Evolutionary conservation across 1,139 yeast genomes (phyloP), one percentile per base, ranked within the genome.

Genomic region (Lodderomyces parapsilosis): DNA sequence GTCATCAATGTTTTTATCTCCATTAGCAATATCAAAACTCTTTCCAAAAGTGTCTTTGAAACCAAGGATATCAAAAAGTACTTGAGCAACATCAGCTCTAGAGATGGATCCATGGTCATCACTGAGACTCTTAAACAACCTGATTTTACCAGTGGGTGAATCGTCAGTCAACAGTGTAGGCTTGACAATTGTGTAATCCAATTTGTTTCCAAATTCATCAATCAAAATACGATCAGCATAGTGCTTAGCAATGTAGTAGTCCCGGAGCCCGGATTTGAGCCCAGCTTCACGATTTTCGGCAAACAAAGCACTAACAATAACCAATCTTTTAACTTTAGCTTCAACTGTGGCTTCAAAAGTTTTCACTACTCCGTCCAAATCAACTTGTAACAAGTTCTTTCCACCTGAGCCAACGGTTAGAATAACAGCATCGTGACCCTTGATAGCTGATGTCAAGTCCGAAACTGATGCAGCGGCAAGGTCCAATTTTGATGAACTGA

Each of bases 371-470:
- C 83, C 84, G 54, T 82, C 87, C 43, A 81, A 63, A 54, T 83
- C 89, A 11, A 82, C 78, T 19, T 71, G 66, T 40, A 80, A 64
- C 11, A 82, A 70, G 41, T 71, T 62, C 44, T 71, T 73, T 1
- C 86, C 87, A 6, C 78, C 83, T 1, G 86, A 79, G 5, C 88
- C 88, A 1, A 84, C 87, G 37, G 78, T 66, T 62, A 81, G 78
- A 1, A 83, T 78, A 6, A 82, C 79, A 6, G 80, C 81, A 53
- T 79, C 81, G 37, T 66, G 72, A 2, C 81, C 83, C 34, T 59
- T 57, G 27, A 82, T 58, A 0, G 62, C 62, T 1, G 57, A 47
- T 0, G 71, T 58, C 19, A 82, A 55, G 1, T 73, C 65, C 0
- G 51, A 50, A 1, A 65, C 63, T 1, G 62, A 52, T 2, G 69